A percentile compares a stretch with the other conserved stretches of the same genome.
Evolutionary conservation across 164 flowering plant species (phyloP).

Genomic region (Piper longum): DNA sequence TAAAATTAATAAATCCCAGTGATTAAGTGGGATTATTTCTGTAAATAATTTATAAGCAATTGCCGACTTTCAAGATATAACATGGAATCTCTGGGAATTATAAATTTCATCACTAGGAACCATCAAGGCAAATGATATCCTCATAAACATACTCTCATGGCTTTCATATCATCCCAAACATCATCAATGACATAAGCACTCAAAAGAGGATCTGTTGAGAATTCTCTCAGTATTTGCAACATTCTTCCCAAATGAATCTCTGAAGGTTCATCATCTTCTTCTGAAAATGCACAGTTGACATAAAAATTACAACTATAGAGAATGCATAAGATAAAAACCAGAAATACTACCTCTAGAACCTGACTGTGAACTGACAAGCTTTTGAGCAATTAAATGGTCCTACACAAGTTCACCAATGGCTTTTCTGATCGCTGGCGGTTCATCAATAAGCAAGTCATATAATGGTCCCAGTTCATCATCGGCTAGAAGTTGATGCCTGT

Average conservation of each 20-base stretch:
- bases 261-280: constrained; percentile 44
- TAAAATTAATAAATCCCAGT: too few relatives aligned
- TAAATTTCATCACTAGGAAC: too few relatives aligned
- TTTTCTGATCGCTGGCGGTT: constrained; percentile 78
- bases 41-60: too few relatives aligned
- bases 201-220: constrained; percentile 67
- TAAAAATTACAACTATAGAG: not conserved
- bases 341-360: constrained; percentile 33
- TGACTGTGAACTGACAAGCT: constrained; percentile 55
- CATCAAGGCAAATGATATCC: not conserved
- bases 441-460: constrained; percentile 90
- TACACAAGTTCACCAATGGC: constrained; percentile 93
- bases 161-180: constrained; percentile 94
- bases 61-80: too few relatives aligned
- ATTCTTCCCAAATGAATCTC: constrained; percentile 79
- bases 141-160: constrained; percentile 65
- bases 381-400: constrained; percentile 97
- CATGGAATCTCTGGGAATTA: too few relatives aligned
- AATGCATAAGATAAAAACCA: not conserved
- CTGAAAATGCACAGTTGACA: constrained; percentile 19
- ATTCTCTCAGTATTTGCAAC: constrained; percentile 84
- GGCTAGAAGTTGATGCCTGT: constrained; percentile 82
- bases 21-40: too few relatives aligned
- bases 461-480: constrained; percentile 91
- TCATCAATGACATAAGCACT: constrained; percentile 87